Evolutionary conservation across 2,329 filamentous ascomycete species (phyloP), one percentile per base, ranked within the genome.

Genomic region (Colletotrichum sp.): DNA sequence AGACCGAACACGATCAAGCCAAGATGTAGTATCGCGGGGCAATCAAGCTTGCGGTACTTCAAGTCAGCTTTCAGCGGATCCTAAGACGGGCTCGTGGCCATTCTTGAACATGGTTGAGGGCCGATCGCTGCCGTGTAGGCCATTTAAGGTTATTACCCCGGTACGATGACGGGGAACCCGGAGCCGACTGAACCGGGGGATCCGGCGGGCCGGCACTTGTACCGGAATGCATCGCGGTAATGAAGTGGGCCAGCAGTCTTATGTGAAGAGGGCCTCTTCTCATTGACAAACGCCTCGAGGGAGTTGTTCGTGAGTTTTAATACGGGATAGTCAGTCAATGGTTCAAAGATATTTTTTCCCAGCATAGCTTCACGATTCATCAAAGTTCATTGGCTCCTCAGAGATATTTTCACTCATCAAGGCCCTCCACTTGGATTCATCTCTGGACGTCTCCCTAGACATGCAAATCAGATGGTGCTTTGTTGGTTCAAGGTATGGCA

Each of bases 11-110:
- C 11, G 22, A 11, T 55, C 55, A 25, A 27, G 66, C 66, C 66
- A 69, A 69, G 66, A 61, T 12, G 66, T 69, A 7, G 52, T 25
- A 49, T 22, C 34, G 55, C 12, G 52, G 66, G 52, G 44, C n/a
- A 27, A 39, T 30, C 66, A 69, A 61, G 66, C 59, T 44, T 39
- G 34, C 34, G 62, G 16, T 59, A 27, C 16, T 30, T 9, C 64
- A 49, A 30, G 64, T 11, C 29, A 15, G 64, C 34, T 66, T 66
- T 30, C 25, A 30, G 64, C 22, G 39, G 36, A 32, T 52, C 32
- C 30, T 16, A 66, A 30, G 11, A 29, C 39, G 64, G 64, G 39
- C 27, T 13, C 8, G 27, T 52, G 30, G n/a, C 27, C 39, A 13
- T 30, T 66, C 49, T 16, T 27, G 44, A 52, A 52, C 44, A 52